Evolutionary conservation across 371 early-diverging fungal species (phyloP).

Genomic region (Apophysomyces sp.): DNA sequence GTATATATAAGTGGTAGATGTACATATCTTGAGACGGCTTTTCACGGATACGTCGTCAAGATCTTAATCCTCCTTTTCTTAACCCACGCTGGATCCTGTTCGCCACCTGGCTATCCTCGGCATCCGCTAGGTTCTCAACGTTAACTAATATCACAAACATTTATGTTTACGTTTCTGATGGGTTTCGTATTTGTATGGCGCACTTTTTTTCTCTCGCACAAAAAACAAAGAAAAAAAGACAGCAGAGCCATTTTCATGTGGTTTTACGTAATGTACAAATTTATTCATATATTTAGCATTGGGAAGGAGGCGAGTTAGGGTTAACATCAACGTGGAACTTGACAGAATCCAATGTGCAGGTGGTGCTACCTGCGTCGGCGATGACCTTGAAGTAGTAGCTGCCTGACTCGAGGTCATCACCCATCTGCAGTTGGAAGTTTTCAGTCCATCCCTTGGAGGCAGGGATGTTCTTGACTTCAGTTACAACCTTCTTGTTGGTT

Average conservation of each 20-base stretch:
- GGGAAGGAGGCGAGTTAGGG: conserved; percentile 27
- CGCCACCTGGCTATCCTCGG: too few species aligned
- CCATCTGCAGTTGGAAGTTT: conserved; percentile 19
- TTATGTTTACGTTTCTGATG: too few species aligned
- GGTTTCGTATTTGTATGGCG: too few species aligned
- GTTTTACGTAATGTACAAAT: neutral
- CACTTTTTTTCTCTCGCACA: too few species aligned
- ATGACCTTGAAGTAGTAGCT: conserved; percentile 29
- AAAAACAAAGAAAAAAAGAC: neutral
- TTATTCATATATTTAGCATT: neutral
- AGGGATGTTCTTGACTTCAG: conserved; percentile 9
- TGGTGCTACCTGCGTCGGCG: conserved; percentile 11
- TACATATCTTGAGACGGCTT: too few species aligned
- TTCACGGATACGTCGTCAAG: too few species aligned
- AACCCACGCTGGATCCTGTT: too few species aligned
- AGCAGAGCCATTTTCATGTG: neutral
- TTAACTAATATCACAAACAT: too few species aligned
- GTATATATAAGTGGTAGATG: too few species aligned
- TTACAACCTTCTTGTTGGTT: conserved; percentile 16
- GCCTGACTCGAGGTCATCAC: conserved; percentile 15
- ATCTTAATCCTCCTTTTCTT: too few species aligned
- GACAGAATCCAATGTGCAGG: conserved; percentile 17
- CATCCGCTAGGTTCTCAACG: too few species aligned
- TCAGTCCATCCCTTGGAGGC: conserved; percentile 11
- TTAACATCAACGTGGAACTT: conserved; percentile 26